Percentiles rank a stretch among this genome's conserved stretches.
Evolutionary conservation across 148 eudicot species (phyloP).

Genomic region (Vaccinium macrocarpon): DNA sequence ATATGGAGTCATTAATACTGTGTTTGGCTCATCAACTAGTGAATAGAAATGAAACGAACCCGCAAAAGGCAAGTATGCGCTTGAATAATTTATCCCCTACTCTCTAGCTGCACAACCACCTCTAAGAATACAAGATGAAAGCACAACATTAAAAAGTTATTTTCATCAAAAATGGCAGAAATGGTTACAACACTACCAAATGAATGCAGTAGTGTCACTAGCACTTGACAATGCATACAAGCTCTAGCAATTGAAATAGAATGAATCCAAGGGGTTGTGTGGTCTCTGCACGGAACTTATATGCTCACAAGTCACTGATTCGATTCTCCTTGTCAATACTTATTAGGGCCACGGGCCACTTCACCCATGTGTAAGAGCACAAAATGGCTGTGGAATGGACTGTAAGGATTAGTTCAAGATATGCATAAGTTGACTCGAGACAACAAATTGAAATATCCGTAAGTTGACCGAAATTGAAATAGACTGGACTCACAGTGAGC

Average conservation of each 20-base stretch:
- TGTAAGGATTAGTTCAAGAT: too few relatives aligned
- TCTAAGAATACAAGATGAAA: too few relatives aligned
- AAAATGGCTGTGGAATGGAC: too few relatives aligned
- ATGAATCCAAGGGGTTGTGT: constrained; percentile 26
- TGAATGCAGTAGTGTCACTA: not conserved
- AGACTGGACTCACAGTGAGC: constrained; percentile 59
- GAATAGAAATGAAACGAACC: not conserved
- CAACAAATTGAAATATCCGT: too few relatives aligned
- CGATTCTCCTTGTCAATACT: too few relatives aligned
- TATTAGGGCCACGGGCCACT: too few relatives aligned
- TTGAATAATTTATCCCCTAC: not conserved
- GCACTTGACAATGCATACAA: not conserved
- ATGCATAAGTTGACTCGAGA: too few relatives aligned
- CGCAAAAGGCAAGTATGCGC: not conserved
- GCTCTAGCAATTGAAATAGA: not conserved
- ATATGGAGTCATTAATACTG: not conserved
- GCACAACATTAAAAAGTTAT: not conserved
- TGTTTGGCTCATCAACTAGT: not conserved
- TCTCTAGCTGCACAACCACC: not conserved
- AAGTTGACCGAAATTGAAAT: too few relatives aligned
- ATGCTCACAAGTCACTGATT: too few relatives aligned
- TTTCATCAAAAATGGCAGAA: not conserved
- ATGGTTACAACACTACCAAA: not conserved
- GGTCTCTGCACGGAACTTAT: too few relatives aligned
- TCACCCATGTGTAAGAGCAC: too few relatives aligned